A percentile compares a stretch with the other conserved stretches of the same genome.
These are phyloP conservation scores for Fonsecaea monophora DNA, from an alignment of 2,329 filamentous ascomycete species.

Conservation along the genomic window DNA sequence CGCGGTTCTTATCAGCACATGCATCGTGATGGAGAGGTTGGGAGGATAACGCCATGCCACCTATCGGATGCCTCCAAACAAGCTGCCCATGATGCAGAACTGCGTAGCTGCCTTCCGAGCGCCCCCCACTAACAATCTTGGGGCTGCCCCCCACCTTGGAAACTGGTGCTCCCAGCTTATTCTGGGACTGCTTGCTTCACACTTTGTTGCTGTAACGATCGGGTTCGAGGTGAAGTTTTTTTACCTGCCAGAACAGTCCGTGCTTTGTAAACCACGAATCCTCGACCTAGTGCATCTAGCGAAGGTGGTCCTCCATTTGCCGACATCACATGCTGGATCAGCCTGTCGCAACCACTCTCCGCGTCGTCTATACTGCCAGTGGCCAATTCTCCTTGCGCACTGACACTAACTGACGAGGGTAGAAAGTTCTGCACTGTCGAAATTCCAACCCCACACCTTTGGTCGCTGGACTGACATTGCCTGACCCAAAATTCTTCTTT, in stretches of 20 bases:
- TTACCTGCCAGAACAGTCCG: conserved; percentile 1
- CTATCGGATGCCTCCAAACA: conserved; percentile 16
- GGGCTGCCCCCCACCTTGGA: conserved; percentile 1
- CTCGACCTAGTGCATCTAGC: neutral
- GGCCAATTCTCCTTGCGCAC: neutral
- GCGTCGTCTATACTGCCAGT: neutral
- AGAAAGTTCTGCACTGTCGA: conserved; percentile 23
- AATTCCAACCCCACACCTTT: conserved; percentile 31
- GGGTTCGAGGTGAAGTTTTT: neutral
- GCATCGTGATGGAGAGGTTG: conserved; percentile 30
- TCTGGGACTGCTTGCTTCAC: conserved; percentile 2
- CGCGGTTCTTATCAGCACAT: conserved; percentile 36
- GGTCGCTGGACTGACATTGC: conserved; percentile 8
- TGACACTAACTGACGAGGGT: conserved; percentile 12
- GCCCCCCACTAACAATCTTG: conserved; percentile 10
- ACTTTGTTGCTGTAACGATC: neutral
- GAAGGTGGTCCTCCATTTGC: neutral
- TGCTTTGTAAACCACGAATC: neutral
- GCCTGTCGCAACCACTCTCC: neutral
- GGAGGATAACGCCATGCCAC: conserved; percentile 19
- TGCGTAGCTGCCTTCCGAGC: conserved; percentile 13
- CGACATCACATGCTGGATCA: conserved; percentile 8
- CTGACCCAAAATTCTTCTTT: conserved; percentile 35
- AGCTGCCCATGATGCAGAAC: conserved; percentile 24
- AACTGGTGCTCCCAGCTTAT: conserved; percentile 1